Evolutionary conservation across 805 yeast species (phyloP).

Genomic region (Brettanomyces sp.): DNA sequence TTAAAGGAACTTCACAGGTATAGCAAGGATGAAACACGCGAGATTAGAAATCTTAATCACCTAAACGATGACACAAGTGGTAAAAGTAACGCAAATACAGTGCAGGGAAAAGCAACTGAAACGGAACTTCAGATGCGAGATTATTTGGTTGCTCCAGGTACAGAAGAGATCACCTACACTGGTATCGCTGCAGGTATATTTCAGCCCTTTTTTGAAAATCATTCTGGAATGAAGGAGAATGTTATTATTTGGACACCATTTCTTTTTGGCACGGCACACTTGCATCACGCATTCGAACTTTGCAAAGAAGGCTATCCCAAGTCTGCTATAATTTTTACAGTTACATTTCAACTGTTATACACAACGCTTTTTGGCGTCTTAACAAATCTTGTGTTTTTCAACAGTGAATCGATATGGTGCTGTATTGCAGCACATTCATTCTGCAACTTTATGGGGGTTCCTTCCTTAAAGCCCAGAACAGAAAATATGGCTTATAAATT

Average conservation of each 20-base stretch:
- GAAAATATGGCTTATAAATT: conserved; percentile 16
- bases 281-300: conserved; percentile 59
- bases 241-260: conserved; percentile 41
- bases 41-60: neutral
- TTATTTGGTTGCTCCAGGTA: conserved; percentile 60
- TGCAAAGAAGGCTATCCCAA: conserved; percentile 21
- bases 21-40: neutral
- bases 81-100: too few relatives aligned
- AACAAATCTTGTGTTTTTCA: conserved; percentile 47
- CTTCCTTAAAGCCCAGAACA: conserved; percentile 23
- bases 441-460: conserved; percentile 69
- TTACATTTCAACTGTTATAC: conserved; percentile 47
- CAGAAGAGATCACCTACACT: conserved; percentile 71
- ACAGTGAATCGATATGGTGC: conserved; percentile 46
- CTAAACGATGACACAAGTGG: neutral
- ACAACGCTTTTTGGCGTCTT: conserved; percentile 67
- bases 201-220: conserved; percentile 3
- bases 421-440: conserved; percentile 50
- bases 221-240: conserved; percentile 4
- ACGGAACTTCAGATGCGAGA: conserved; percentile 31
- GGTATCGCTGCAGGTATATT: conserved; percentile 20
- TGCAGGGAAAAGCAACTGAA: too few relatives aligned
- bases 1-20: neutral
- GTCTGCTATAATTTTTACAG: conserved; percentile 25
- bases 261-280: conserved; percentile 68